Conservation (phyloP, 2,329 filamentous ascomycete species). For the Sphaerulina musiva region DNA sequence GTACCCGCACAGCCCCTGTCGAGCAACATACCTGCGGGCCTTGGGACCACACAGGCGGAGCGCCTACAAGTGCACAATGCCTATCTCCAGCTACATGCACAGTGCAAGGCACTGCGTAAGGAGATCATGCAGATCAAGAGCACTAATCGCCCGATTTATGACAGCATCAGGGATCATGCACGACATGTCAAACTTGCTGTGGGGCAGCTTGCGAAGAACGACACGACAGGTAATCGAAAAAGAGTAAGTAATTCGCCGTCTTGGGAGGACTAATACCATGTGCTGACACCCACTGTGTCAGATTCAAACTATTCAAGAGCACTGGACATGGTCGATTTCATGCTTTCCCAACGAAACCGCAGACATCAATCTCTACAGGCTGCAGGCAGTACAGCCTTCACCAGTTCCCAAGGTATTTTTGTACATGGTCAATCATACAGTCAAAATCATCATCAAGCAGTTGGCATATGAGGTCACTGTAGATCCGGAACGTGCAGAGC, state of each 20-base stretch:
- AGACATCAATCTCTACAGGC: conserved; percentile 11
- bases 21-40: neutral
- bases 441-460: conserved; percentile 66
- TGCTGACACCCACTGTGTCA: conserved; percentile 1
- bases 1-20: neutral
- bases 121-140: conserved; percentile 49
- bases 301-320: conserved; percentile 7
- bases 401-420: conserved; percentile 10
- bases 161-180: conserved; percentile 40
- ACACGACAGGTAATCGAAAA: conserved; percentile 4
- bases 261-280: neutral
- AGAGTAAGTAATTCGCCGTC: conserved; percentile 5
- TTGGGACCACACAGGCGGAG: conserved; percentile 8
- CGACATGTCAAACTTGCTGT: conserved; percentile 61
- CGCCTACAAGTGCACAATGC: conserved; percentile 11
- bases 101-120: conserved; percentile 56
- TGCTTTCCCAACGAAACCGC: conserved; percentile 2
- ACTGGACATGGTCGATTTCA: conserved; percentile 10
- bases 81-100: conserved; percentile 27
- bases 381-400: conserved; percentile 3
- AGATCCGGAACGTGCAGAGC: conserved; percentile 53
- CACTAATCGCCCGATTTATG: conserved; percentile 27
- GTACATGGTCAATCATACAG: conserved; percentile 69
- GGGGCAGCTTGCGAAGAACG: conserved; percentile 12
- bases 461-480: conserved; percentile 37